Evolutionary conservation across 495 filamentous ascomycete genomes (phyloP).

Genomic region (Lasiosphaeria ovina): DNA sequence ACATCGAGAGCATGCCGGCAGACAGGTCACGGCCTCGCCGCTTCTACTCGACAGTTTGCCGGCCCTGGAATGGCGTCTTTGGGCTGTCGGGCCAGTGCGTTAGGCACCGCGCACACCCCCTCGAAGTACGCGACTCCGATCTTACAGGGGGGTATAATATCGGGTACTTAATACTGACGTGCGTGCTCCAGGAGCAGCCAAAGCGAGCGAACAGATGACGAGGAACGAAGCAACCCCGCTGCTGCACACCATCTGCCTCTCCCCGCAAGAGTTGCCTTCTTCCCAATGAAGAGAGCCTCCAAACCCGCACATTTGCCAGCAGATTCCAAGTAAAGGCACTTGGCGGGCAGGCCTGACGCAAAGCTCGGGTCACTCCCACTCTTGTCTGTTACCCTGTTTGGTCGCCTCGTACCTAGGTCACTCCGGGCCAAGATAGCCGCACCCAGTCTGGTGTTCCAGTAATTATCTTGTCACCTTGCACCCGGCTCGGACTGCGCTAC

Average conservation of each 20-base stretch:
- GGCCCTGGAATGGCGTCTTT: neutral
- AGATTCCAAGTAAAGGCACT: neutral
- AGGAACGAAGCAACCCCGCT: neutral
- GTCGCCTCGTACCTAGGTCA: neutral
- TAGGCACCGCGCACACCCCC: neutral
- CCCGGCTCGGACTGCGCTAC: neutral
- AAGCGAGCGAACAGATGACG: neutral
- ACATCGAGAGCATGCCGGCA: neutral
- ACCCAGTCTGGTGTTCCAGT: neutral
- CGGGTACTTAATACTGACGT: neutral
- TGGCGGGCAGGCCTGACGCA: neutral
- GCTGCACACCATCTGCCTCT: neutral
- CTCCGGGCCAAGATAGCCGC: neutral
- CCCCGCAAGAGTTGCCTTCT: neutral
- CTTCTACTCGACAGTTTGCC: neutral
- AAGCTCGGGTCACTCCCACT: too few species aligned
- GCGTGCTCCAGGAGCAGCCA: neutral
- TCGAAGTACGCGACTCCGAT: neutral
- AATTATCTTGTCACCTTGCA: neutral
- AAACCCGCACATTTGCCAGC: neutral
- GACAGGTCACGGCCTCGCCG: neutral
- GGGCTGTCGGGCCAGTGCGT: neutral
- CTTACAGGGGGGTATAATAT: neutral
- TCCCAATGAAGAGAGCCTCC: neutral
- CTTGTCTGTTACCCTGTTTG: neutral